Percentiles rank a stretch among this genome's conserved stretches.
These are phyloP conservation scores for Naematelia aurantialba DNA, from an alignment of 768 basidiomycete species.

Conservation along the genomic window DNA sequence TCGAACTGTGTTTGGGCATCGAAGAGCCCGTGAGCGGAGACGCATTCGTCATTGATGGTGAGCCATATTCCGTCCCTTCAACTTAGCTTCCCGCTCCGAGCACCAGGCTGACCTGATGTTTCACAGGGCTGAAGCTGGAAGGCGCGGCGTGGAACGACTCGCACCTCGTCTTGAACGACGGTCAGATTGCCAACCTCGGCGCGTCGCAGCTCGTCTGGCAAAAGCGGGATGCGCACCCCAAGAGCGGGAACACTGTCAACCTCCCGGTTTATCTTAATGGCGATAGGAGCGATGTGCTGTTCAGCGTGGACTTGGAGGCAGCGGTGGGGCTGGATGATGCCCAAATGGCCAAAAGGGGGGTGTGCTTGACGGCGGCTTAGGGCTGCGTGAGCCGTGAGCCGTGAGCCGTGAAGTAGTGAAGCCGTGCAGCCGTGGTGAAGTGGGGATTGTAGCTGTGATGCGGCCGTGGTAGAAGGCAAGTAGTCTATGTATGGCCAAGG, in stretches of 20 bases:
- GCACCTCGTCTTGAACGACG: slow-evolving; percentile 75
- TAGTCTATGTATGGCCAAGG: too few species aligned
- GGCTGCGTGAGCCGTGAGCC: not conserved
- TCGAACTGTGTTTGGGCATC: slow-evolving; percentile 74
- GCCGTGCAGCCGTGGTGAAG: too few species aligned
- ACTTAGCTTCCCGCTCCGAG: not conserved
- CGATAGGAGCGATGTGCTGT: slow-evolving; percentile 76
- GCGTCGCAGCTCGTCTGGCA: slow-evolving; percentile 89
- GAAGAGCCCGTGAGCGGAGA: slow-evolving; percentile 72
- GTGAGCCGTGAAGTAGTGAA: too few species aligned
- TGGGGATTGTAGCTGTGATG: too few species aligned
- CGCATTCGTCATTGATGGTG: slow-evolving; percentile 85
- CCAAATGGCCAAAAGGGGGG: slow-evolving; percentile 78
- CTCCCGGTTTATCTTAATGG: slow-evolving; percentile 90
- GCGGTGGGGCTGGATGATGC: slow-evolving; percentile 60
- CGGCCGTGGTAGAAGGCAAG: too few species aligned
- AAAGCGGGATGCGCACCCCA: slow-evolving; percentile 53
- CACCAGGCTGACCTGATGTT: slow-evolving; percentile 4
- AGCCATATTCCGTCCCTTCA: slow-evolving; percentile 32
- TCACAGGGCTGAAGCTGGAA: slow-evolving; percentile 74
- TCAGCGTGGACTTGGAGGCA: slow-evolving; percentile 80
- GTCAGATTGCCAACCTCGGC: slow-evolving; percentile 70
- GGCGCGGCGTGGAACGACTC: slow-evolving; percentile 74
- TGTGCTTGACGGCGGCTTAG: slow-evolving; percentile 73
- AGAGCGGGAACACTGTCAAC: slow-evolving; percentile 56